Evolutionary conservation across 306 rosid genomes (phyloP), one percentile per base, ranked within the genome.

Genomic region (Leucaena leucocephala): DNA sequence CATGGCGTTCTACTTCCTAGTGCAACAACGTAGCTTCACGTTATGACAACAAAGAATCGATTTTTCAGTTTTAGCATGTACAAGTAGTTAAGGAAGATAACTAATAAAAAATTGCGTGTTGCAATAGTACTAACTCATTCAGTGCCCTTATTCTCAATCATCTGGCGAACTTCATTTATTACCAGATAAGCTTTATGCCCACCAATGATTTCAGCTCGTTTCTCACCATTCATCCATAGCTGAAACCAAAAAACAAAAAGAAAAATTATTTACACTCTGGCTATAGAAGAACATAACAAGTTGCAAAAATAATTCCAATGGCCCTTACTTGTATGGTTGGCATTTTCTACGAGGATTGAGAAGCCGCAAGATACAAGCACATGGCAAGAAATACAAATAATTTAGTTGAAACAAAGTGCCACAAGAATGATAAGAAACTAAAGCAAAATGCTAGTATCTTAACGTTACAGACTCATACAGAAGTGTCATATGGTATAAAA

Each of bases 271-370:
- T 22, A 50, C 42, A 49, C 61, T 74, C 12, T 35, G 52, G 7
- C 34, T 13, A 21, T 17, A 70, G 38, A 83, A 75, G 64, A 78
- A 33, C 40, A 54, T 35, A 68, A 40, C 35, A 19, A 68, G 40
- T 75, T 58, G 59, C 58, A 79, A 63, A 63, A 68, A 71, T n/a
- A 65, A 80, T 57, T 22, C 68, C 46, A 36, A 44, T n/a, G 69
- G 61, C 34, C 43, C 78, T 85, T 89, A 92, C 97, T 93, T 94
- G 97, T 84, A 94, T 85, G n/a, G 93, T 88, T 76, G 98, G 98
- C 98, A 94, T 94, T 84, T 88, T 94, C 97, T 94, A 88, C 85
- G 79, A 7, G 72, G 75, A 83, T 81, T 73, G 67, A 74, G 72
- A 82, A 40, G 33, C 84, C 84, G 38, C 76, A 35, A 27, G 77